Evolutionary conservation across 805 yeast genomes (phyloP).

Genomic region (Dipodascus geniculatus): DNA sequence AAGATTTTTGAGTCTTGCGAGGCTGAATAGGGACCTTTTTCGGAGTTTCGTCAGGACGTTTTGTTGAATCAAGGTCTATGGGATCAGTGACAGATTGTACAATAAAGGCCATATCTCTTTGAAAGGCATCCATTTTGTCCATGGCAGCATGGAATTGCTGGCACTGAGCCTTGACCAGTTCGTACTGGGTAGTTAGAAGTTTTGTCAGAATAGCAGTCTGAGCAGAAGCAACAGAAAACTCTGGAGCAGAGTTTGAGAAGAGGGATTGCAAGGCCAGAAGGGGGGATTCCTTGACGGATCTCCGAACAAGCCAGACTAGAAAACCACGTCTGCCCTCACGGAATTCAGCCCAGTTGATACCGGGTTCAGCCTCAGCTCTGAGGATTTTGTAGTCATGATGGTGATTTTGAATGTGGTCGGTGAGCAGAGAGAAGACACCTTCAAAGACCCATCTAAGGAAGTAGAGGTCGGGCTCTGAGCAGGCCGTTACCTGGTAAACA

Average conservation of each 20-base stretch:
- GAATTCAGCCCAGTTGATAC: conserved; percentile 17
- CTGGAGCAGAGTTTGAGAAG: neutral
- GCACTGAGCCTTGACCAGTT: conserved; percentile 4
- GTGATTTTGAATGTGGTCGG: conserved; percentile 4
- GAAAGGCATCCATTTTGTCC: conserved; percentile 6
- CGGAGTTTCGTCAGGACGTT: neutral
- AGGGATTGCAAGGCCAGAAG: neutral
- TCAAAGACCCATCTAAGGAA: conserved; percentile 15
- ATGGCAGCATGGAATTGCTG: conserved; percentile 7
- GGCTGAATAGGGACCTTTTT: neutral
- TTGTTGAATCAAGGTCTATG: neutral
- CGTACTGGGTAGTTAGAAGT: conserved; percentile 5
- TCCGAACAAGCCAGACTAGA: conserved; percentile 12
- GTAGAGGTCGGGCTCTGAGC: conserved; percentile 12
- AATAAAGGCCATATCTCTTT: neutral
- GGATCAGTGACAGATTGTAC: neutral
- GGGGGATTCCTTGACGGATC: conserved; percentile 1
- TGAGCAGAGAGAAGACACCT: conserved; percentile 10
- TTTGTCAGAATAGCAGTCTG: neutral
- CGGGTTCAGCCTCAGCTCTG: conserved; percentile 14
- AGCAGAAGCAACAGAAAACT: neutral
- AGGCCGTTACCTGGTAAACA: conserved; percentile 4
- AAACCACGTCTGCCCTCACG: conserved; percentile 11
- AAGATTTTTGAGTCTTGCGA: neutral
- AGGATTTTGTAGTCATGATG: conserved; percentile 11